phyloP scores from a whole-genome alignment of 805 yeast genomes.

The Suhomyces sp. region DNA sequence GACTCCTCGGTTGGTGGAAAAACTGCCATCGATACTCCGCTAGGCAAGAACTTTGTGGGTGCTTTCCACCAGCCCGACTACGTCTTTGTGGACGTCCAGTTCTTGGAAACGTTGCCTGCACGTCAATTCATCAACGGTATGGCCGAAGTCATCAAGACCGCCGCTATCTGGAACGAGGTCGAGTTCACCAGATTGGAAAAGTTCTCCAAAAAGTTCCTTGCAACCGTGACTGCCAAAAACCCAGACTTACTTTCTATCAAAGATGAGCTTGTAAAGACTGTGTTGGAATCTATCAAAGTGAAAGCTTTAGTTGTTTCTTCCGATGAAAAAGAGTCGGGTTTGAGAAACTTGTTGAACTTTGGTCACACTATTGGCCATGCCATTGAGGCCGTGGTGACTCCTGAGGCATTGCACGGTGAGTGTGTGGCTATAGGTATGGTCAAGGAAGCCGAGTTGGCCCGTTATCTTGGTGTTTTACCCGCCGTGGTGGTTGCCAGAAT shows the following conservation, averaged over 20 bases:
- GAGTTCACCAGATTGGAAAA: slow-evolving; percentile 85
- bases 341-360: slow-evolving; percentile 87
- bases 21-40: slow-evolving; percentile 95
- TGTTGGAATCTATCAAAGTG: slow-evolving; percentile 79
- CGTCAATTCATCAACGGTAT: slow-evolving; percentile 96
- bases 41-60: slow-evolving; percentile 94
- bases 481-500: slow-evolving; percentile 94
- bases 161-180: slow-evolving; percentile 92
- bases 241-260: slow-evolving; percentile 62
- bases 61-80: slow-evolving; percentile 96
- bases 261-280: slow-evolving; percentile 74
- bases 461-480: slow-evolving; percentile 82
- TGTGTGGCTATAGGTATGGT: slow-evolving; percentile 98
- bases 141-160: slow-evolving; percentile 97
- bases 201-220: slow-evolving; percentile 65
- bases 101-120: slow-evolving; percentile 82
- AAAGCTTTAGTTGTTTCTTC: slow-evolving; percentile 91
- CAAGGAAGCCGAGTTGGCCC: slow-evolving; percentile 90
- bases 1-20: slow-evolving; percentile 98
- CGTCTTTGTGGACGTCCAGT: slow-evolving; percentile 83
- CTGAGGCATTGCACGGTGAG: slow-evolving; percentile 95
- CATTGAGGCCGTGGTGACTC: slow-evolving; percentile 94
- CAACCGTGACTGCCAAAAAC: slow-evolving; percentile 47
- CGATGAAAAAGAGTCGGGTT: slow-evolving; percentile 94
- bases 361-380: slow-evolving; percentile 99